Evolutionary conservation across 371 early-diverging fungal species (phyloP), one percentile per base, ranked within the genome.

Genomic region (Mucor racemosus): DNA sequence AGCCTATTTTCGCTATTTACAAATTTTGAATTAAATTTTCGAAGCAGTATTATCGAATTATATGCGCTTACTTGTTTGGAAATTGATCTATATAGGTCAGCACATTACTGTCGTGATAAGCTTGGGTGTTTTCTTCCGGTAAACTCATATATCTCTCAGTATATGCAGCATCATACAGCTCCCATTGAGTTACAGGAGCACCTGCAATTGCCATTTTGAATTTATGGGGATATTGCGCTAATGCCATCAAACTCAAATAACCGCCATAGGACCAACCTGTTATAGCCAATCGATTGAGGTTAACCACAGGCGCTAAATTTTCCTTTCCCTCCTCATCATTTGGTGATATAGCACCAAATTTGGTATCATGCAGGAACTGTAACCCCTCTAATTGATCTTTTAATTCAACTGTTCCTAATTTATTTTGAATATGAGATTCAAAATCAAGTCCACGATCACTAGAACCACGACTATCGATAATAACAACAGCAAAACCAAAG

Each of bases 231-330:
- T 87, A 80, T 34, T 87, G 86, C 4, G 86, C 91, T 6, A 92
- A 39, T 0, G 84, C 91, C 84, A 92, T 88, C 17, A 93, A 65
- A 21, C 90, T 82, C 11, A 94, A 75, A 70, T 92, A 93, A 1
- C 94, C 94, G 35, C 93, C 90, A 75, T 89, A 90, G 11, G 88
- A 88, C 90, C 91, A 91, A 0, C 90, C 90, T 48, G 86, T 83
- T 35, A 92, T 84, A 5, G 90, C 91, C 2, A 92, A 63, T 8
- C 89, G 81, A 8, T 79, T 68, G 42, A 85, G 60, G 73, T 92
- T 90, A 48, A 92, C 73, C 9, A 81, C 78, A 60, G 74, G 74
- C 21, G 46, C 71, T 11, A 62, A 14, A 14, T 55, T 17, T 0
- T 70, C 68, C 6, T 53, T 26, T 26, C 26, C 60, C 9, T 59